These are phyloP conservation scores for Alisma plantagoaquatica DNA, from an alignment of 106 monocot genomes.

Conservation along the genomic window DNA sequence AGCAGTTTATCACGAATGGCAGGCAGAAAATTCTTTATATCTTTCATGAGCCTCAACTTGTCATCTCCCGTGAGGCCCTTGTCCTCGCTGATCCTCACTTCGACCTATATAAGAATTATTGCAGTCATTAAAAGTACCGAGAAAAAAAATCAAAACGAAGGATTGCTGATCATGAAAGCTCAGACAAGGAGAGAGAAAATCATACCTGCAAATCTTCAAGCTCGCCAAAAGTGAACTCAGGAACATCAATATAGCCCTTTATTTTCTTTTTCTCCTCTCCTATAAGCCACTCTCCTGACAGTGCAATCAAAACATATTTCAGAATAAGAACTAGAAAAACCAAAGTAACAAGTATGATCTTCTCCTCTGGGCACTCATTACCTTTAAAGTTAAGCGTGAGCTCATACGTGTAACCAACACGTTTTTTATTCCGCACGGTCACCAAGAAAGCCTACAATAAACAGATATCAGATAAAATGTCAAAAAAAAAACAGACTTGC, in stretches of 20 bases:
- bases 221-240: constrained; percentile 91
- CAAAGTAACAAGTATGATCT: background rate
- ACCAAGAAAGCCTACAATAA: constrained; percentile 68
- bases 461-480: too few species aligned
- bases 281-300: constrained; percentile 75
- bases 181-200: background rate
- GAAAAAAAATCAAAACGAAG: background rate
- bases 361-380: constrained; percentile 6
- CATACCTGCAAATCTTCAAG: constrained; percentile 79
- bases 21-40: constrained; percentile 44
- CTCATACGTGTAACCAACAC: constrained; percentile 86
- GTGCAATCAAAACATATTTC: too few species aligned
- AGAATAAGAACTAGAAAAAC: constrained; percentile 3
- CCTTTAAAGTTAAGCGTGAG: constrained; percentile 71
- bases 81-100: constrained; percentile 43
- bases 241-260: constrained; percentile 75
- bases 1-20: constrained; percentile 52
- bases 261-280: constrained; percentile 53
- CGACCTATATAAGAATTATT: too few species aligned
- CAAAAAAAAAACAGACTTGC: too few species aligned
- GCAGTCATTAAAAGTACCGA: too few species aligned
- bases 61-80: constrained; percentile 45
- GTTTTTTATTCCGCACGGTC: constrained; percentile 81
- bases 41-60: constrained; percentile 43
- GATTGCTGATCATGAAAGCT: background rate